Conservation (phyloP, 2,329 filamentous ascomycete genomes). For the Alternaria triticimaculans region DNA sequence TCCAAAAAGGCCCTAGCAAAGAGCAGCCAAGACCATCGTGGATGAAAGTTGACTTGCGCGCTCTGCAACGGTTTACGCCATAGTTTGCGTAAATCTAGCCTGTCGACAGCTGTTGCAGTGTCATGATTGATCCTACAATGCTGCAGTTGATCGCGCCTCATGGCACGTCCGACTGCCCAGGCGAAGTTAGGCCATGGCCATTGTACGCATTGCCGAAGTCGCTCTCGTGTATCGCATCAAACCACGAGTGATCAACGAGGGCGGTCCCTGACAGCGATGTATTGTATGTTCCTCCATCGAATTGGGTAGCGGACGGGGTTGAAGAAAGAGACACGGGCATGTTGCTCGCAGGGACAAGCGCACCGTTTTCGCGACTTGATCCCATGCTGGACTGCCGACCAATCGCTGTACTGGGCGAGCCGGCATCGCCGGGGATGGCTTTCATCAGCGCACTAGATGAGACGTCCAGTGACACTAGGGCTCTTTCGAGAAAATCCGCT, state of each 20-base stretch:
- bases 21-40: not conserved
- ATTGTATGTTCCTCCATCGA: not conserved
- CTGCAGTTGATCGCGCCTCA: not conserved
- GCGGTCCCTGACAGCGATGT: not conserved
- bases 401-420: not conserved
- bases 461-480: slow-evolving; percentile 34
- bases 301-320: not conserved
- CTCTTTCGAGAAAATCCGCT: slow-evolving; percentile 53
- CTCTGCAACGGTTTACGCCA: not conserved
- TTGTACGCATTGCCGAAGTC: not conserved
- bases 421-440: not conserved
- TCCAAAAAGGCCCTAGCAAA: not conserved
- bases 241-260: slow-evolving; percentile 1
- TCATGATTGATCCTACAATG: not conserved
- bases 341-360: not conserved
- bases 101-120: not conserved
- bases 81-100: not conserved
- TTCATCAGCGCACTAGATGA: slow-evolving; percentile 32
- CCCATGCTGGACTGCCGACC: not conserved
- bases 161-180: not conserved
- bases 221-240: not conserved
- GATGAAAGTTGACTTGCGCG: not conserved
- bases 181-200: not conserved
- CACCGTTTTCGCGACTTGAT: not conserved
- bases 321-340: not conserved